These are phyloP conservation scores for Pseudozyma sp. DNA, from an alignment of 1,284 basidiomycete species.

Conservation along the genomic window DNA sequence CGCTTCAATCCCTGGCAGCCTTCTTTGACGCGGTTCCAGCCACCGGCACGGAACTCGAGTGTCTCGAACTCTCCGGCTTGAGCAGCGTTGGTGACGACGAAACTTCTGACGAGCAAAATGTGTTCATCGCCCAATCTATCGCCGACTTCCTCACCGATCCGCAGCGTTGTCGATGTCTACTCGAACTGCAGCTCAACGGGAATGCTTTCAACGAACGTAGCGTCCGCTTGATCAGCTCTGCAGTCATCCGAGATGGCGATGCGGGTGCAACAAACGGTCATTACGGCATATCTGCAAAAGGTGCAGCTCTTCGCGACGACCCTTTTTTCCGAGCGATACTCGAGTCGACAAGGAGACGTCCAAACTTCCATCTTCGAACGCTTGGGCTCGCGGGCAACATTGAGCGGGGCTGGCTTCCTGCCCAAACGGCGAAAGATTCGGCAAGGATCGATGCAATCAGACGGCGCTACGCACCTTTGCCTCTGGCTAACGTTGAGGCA, in stretches of 20 bases:
- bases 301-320: neutral
- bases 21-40: slow-evolving; percentile 35
- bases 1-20: slow-evolving; percentile 9
- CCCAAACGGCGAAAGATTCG: slow-evolving; percentile 4
- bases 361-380: slow-evolving; percentile 1
- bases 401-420: slow-evolving; percentile 6
- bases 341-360: neutral
- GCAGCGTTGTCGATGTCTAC: slow-evolving; percentile 24
- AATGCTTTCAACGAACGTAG: slow-evolving; percentile 28
- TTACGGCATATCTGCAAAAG: too few species aligned
- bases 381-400: slow-evolving; percentile 16
- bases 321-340: slow-evolving; percentile 6
- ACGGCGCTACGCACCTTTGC: slow-evolving; percentile 14
- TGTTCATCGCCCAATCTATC: slow-evolving; percentile 14
- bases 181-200: slow-evolving; percentile 16
- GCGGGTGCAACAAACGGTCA: neutral
- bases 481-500: slow-evolving; percentile 9
- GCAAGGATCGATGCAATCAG: slow-evolving; percentile 8
- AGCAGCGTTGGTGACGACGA: neutral
- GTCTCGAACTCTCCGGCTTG: slow-evolving; percentile 16
- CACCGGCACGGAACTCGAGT: slow-evolving; percentile 18
- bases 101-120: neutral
- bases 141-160: slow-evolving; percentile 26
- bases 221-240: slow-evolving; percentile 16
- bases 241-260: slow-evolving; percentile 5